Percentiles rank a stretch among this genome's conserved stretches.
Conservation (phyloP, 2,329 filamentous ascomycete genomes). For the Talaromyces sp. region DNA sequence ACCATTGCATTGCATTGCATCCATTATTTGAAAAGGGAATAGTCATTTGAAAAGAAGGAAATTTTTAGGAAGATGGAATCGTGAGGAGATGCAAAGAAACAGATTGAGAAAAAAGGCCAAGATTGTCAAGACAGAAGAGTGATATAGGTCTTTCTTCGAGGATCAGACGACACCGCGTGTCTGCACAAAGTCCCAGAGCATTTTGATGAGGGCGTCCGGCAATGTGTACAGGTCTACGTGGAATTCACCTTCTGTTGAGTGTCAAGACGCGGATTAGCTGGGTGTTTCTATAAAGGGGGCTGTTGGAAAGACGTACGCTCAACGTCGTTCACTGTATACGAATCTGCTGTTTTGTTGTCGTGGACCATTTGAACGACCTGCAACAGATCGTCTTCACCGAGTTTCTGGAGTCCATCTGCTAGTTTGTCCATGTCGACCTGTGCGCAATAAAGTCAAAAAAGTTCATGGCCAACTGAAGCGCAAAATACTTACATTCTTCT, state of each 20-base stretch:
- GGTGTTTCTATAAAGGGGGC: neutral
- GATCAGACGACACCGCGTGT: constrained; percentile 42
- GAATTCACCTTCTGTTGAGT: constrained; percentile 77
- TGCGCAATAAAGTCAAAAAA: neutral
- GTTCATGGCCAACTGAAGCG: neutral
- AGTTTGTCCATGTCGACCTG: constrained; percentile 92
- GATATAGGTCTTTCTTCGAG: neutral
- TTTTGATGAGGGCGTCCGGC: constrained; percentile 81
- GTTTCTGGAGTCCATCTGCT: constrained; percentile 82
- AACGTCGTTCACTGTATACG: constrained; percentile 95
- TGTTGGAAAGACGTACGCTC: constrained; percentile 65
- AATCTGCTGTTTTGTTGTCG: constrained; percentile 90
- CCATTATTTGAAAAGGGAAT: neutral
- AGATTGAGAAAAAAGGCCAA: neutral
- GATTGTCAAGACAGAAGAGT: neutral
- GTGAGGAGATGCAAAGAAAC: neutral
- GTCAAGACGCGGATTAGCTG: neutral
- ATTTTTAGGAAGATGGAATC: constrained; percentile 12
- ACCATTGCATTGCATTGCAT: constrained; percentile 6
- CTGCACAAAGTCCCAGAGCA: constrained; percentile 84
- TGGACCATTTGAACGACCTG: constrained; percentile 97
- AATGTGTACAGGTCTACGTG: constrained; percentile 98
- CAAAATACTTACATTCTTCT: constrained; percentile 51
- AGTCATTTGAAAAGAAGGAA: neutral
- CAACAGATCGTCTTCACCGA: constrained; percentile 87